A percentile compares a stretch with the other conserved stretches of the same genome.
These are phyloP conservation scores for Hibiscus syriacus DNA, from an alignment of 345 rosid species.

Conservation along the genomic window DNA sequence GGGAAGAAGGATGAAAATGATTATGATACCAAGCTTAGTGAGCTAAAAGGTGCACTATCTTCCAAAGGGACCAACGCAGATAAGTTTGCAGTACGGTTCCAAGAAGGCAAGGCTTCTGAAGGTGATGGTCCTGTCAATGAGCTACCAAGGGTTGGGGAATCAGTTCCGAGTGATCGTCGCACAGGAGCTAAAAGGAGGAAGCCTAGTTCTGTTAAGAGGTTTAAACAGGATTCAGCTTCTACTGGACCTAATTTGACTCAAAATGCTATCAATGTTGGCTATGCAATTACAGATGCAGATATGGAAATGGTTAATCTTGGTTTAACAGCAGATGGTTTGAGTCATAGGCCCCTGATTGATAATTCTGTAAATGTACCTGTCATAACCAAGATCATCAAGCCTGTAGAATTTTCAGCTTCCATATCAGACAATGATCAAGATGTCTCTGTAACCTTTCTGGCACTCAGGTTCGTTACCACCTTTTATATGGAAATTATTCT, in stretches of 20 bases:
- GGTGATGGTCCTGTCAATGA: constrained; percentile 40
- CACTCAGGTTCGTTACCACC: constrained; percentile 55
- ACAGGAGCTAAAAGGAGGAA: constrained; percentile 86
- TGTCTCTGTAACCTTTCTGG: constrained; percentile 66
- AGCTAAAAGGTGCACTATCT: constrained; percentile 51
- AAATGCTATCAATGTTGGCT: constrained; percentile 31
- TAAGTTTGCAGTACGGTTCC: constrained; percentile 37
- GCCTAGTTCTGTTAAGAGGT: constrained; percentile 92
- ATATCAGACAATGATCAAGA: constrained; percentile 54
- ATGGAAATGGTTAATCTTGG: constrained; percentile 38
- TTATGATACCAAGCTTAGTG: constrained; percentile 83
- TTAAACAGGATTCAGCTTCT: constrained; percentile 52
- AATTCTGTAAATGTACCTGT: constrained; percentile 31
- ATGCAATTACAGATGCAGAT: constrained; percentile 34
- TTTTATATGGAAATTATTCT: neutral
- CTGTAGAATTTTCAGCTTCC: constrained; percentile 64
- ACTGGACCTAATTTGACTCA: constrained; percentile 25
- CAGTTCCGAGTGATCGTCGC: constrained; percentile 44
- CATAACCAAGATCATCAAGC: constrained; percentile 63
- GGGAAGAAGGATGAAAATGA: constrained; percentile 47
- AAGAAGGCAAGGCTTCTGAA: constrained; percentile 40
- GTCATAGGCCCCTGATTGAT: constrained; percentile 30
- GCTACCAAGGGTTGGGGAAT: constrained; percentile 38
- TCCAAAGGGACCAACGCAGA: constrained; percentile 38
- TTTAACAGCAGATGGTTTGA: constrained; percentile 25